These are phyloP conservation scores for Metarhizium anisopliae DNA, from an alignment of 2,329 filamentous ascomycete species.

Conservation along the genomic window DNA sequence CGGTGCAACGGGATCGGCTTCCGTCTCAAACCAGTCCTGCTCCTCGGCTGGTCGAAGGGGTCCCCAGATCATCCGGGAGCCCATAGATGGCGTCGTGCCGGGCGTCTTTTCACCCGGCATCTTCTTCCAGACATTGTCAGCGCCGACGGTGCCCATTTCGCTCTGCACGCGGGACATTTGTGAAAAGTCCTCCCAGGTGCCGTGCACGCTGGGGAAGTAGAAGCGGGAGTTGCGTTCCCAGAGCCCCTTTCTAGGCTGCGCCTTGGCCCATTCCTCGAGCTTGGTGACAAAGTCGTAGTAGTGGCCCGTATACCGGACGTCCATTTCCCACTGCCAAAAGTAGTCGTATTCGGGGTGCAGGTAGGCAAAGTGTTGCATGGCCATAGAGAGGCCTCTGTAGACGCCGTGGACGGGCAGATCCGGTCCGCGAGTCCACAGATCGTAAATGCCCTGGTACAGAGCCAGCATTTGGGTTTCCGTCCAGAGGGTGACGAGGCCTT, in stretches of 20 bases:
- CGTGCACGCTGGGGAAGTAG: conserved; percentile 69
- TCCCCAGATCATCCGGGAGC: conserved; percentile 71
- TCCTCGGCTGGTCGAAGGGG: conserved; percentile 60
- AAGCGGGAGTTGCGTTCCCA: conserved; percentile 76
- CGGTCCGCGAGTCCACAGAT: conserved; percentile 57
- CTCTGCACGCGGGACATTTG: conserved; percentile 65
- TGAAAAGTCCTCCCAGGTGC: conserved; percentile 70
- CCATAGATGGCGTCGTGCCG: conserved; percentile 25
- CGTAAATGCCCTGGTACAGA: conserved; percentile 79
- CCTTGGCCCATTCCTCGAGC: conserved; percentile 57
- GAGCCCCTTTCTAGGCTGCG: conserved; percentile 68
- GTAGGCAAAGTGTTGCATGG: conserved; percentile 86
- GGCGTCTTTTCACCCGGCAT: conserved; percentile 31
- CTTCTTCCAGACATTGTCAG: conserved; percentile 59
- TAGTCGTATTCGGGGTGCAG: conserved; percentile 82
- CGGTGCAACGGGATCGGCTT: conserved; percentile 66
- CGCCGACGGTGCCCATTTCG: conserved; percentile 56
- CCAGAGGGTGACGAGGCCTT: conserved; percentile 83
- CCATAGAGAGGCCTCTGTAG: conserved; percentile 89
- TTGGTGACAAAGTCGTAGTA: conserved; percentile 69
- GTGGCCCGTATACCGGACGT: conserved; percentile 82
- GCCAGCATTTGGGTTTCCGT: conserved; percentile 87
- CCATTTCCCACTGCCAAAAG: conserved; percentile 96
- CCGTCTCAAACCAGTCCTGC: conserved; percentile 62
- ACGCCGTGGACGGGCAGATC: conserved; percentile 80